Percentiles rank a stretch among this genome's conserved stretches.
These are phyloP conservation scores for Cladosporium colombiae DNA, from an alignment of 2,329 filamentous ascomycete species.

Conservation along the genomic window DNA sequence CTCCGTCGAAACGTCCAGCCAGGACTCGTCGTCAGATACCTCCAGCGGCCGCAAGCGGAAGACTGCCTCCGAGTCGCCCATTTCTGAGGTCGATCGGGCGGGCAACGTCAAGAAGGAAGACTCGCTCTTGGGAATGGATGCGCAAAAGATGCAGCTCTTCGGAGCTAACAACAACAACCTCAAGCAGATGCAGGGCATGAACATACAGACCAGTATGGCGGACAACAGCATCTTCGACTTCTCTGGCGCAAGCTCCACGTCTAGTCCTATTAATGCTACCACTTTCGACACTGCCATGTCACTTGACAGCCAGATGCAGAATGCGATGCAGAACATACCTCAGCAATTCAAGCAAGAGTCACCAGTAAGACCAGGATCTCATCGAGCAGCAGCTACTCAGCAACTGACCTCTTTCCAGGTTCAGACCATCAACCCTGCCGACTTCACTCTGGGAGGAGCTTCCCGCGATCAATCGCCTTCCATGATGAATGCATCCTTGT, in stretches of 20 bases:
- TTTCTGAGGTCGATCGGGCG: slow-evolving; percentile 31
- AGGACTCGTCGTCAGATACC: slow-evolving; percentile 45
- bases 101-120: slow-evolving; percentile 34
- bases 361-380: slow-evolving; percentile 26
- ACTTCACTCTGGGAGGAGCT: slow-evolving; percentile 33
- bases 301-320: slow-evolving; percentile 30
- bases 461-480: slow-evolving; percentile 36
- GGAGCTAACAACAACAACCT: slow-evolving; percentile 16
- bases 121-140: slow-evolving; percentile 28
- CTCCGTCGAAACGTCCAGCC: slow-evolving; percentile 44
- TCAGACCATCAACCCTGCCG: slow-evolving; percentile 38
- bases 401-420: slow-evolving; percentile 21
- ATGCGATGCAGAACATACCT: slow-evolving; percentile 23
- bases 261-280: slow-evolving; percentile 50
- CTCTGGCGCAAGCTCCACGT: slow-evolving; percentile 36
- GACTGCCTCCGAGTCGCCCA: slow-evolving; percentile 41
- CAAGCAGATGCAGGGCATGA: slow-evolving; percentile 13
- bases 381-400: neutral
- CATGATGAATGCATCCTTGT: slow-evolving; percentile 31
- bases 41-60: slow-evolving; percentile 44
- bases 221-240: slow-evolving; percentile 52
- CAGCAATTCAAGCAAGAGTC: slow-evolving; percentile 32
- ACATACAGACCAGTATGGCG: slow-evolving; percentile 18
- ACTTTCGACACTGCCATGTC: slow-evolving; percentile 34
- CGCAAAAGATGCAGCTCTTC: slow-evolving; percentile 31